Percentiles rank a stretch among this genome's conserved stretches.
These are phyloP conservation scores for Talaromyces adpressus DNA, from an alignment of 495 filamentous ascomycete species.

Conservation along the genomic window DNA sequence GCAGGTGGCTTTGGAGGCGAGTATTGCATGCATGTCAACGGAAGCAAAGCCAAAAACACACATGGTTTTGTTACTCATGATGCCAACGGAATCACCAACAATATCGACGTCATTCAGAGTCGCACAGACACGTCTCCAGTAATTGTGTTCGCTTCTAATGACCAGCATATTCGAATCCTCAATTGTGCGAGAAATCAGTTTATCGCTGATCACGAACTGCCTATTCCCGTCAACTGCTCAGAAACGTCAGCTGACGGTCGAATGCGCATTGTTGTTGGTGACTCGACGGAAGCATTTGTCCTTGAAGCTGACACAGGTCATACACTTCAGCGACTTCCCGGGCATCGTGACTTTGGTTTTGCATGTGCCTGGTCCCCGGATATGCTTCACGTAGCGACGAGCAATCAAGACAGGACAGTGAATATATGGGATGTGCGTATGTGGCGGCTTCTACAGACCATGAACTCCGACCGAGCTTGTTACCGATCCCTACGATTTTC, in stretches of 20 bases:
- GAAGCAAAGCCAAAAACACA: constrained; percentile 34
- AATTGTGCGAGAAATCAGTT: constrained; percentile 66
- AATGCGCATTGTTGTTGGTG: constrained; percentile 71
- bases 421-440: constrained; percentile 82
- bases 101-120: constrained; percentile 62
- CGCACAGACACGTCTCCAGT: constrained; percentile 55
- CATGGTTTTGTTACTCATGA: constrained; percentile 61
- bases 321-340: constrained; percentile 48
- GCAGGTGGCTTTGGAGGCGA: constrained; percentile 78
- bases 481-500: constrained; percentile 76
- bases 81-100: constrained; percentile 76
- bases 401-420: constrained; percentile 79
- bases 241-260: constrained; percentile 72
- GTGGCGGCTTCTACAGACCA: constrained; percentile 55
- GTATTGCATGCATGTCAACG: constrained; percentile 59
- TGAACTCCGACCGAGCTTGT: constrained; percentile 71
- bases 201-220: constrained; percentile 50
- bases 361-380: constrained; percentile 89
- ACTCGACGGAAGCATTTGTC: constrained; percentile 50
- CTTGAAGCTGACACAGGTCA: constrained; percentile 58
- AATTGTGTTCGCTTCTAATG: constrained; percentile 80
- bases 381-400: constrained; percentile 81
- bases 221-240: constrained; percentile 76
- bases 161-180: constrained; percentile 65
- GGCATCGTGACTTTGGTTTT: constrained; percentile 79